Percentiles rank a stretch among this genome's conserved stretches.
phyloP scores from a whole-genome alignment of 2,329 filamentous ascomycete species.

The Lasiodiplodia hormozganensis region DNA sequence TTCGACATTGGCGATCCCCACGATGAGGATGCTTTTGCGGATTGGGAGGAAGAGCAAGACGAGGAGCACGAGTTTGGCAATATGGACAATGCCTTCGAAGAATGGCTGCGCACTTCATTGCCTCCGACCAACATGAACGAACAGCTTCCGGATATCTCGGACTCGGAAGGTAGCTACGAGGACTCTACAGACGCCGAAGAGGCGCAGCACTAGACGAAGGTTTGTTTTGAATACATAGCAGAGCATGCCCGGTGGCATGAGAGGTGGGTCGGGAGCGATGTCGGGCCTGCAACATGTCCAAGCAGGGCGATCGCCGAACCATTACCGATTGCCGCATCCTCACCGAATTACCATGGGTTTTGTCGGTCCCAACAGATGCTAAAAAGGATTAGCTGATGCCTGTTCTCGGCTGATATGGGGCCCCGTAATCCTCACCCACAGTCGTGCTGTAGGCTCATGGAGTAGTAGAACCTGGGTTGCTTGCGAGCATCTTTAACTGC shows the following conservation, averaged over 20 bases:
- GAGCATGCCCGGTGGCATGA: conserved; percentile 8
- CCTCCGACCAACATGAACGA: neutral
- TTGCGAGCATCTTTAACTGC: too few relatives aligned
- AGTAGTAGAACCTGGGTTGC: neutral
- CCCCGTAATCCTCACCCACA: neutral
- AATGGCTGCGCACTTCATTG: neutral
- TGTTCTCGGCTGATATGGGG: neutral
- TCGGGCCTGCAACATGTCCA: conserved; percentile 7
- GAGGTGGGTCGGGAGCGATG: conserved; percentile 20
- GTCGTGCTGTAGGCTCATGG: neutral
- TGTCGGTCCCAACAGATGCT: neutral
- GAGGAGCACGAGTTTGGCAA: neutral
- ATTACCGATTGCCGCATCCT: conserved; percentile 8
- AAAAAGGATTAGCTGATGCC: neutral
- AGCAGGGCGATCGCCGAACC: conserved; percentile 3
- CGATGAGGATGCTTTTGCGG: neutral
- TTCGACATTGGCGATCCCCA: conserved; percentile 10
- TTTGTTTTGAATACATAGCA: conserved; percentile 2
- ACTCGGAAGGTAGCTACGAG: neutral
- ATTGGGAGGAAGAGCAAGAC: neutral
- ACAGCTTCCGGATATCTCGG: neutral
- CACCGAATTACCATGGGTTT: neutral
- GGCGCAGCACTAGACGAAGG: neutral
- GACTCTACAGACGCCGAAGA: neutral
- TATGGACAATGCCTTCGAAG: conserved; percentile 3